Evolutionary conservation across 306 rosid species (phyloP), one percentile per base, ranked within the genome.

Genomic region (Lablab purpureus): DNA sequence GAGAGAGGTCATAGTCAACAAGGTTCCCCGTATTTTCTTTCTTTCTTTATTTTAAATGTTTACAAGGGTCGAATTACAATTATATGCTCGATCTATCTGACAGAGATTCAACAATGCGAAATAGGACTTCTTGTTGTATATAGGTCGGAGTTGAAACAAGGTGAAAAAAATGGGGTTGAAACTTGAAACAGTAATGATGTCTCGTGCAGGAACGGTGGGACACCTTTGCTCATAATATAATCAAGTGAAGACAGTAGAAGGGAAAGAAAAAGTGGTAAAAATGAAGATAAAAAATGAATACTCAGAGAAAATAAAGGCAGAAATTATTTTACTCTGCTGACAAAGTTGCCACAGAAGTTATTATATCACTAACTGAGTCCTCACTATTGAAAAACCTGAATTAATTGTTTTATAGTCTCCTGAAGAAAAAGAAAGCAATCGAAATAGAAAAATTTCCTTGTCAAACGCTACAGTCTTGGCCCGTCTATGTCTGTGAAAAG

Each of bases 1-100:
- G 83, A 81, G 58, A 78, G 86, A 78, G 76, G 87, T 88, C 87
- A 77, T 69, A 65, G 77, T 82, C 87, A 83, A 68, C 79, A 64
- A 85, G 71, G 36, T 71, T 74, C 76, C 66, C 50, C 51, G 43
- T 41, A 40, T 59, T 81, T 64, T 43, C 7, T 60, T 32, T 32
- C 14, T 46, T 69, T 23, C 3, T 7, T 7, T 19, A 1, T 17
- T 54, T 54, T 60, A 15, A 66, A 64, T 46, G 47, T 46, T 65
- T 49, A 45, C 18, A 21, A 22, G 76, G 13, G 56, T 75, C 15
- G 77, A 59, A 62, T 62, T 70, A 34, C 77, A 34, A 70, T 79
- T 79, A 67, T 68, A 80, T 73, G 52, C 28, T 67, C 67, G 49
- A 67, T 59, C 9, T 76, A 64, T 63, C 1, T 52, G 79, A 77